A percentile compares a stretch with the other conserved stretches of the same genome.
These are phyloP conservation scores for Ascochyta clinopodiicola DNA, from an alignment of 2,329 filamentous ascomycete species.

Conservation along the genomic window DNA sequence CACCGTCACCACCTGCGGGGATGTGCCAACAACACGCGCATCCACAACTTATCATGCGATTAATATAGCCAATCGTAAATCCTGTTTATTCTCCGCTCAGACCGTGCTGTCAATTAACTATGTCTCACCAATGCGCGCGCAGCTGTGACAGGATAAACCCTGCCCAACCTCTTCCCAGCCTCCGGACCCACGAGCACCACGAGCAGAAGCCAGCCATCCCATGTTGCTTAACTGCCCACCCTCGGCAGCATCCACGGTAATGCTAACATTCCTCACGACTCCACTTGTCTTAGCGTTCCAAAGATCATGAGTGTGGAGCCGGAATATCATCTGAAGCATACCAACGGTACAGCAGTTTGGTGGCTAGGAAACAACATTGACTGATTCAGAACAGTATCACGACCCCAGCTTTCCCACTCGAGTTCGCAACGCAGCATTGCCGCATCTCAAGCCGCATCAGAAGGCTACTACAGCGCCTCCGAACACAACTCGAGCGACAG, in stretches of 20 bases:
- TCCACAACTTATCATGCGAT: constrained; percentile 3
- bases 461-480: constrained; percentile 59
- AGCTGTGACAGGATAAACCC: constrained; percentile 31
- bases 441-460: constrained; percentile 56
- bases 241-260: constrained; percentile 20
- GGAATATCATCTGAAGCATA: constrained; percentile 50
- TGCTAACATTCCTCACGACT: constrained; percentile 39
- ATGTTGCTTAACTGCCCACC: constrained; percentile 19
- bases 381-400: constrained; percentile 44
- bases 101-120: constrained; percentile 6
- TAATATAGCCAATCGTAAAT: constrained; percentile 13
- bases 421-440: constrained; percentile 56
- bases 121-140: constrained; percentile 34
- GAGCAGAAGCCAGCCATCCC: constrained; percentile 31
- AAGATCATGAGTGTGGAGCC: constrained; percentile 47
- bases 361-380: constrained; percentile 10
- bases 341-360: constrained; percentile 42
- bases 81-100: constrained; percentile 10
- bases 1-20: constrained; percentile 12
- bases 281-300: constrained; percentile 34
- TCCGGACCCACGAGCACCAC: constrained; percentile 16
- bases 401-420: constrained; percentile 49
- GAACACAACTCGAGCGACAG: constrained; percentile 47
- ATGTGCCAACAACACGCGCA: constrained; percentile 12
- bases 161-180: constrained; percentile 40